Percentiles rank a stretch among this genome's conserved stretches.
Evolutionary conservation across 164 flowering plant species (phyloP).

Genomic region (Brasenia schreberi): DNA sequence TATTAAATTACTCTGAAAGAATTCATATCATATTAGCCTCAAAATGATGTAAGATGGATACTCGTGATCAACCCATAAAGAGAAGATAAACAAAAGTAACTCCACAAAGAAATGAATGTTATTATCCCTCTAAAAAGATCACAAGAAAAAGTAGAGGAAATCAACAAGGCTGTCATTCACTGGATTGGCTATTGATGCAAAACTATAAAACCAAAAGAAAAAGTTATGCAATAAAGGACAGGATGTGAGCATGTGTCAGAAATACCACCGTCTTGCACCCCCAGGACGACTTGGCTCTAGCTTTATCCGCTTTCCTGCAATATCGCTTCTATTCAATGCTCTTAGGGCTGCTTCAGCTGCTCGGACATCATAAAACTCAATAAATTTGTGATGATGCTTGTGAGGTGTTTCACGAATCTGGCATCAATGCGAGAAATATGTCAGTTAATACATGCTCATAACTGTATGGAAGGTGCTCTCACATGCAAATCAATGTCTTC

Average conservation of each 20-base stretch:
- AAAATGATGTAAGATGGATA: background rate
- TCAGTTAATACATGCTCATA: no score
- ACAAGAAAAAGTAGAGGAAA: background rate
- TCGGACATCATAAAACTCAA: constrained; percentile 45
- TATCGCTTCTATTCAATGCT: constrained; percentile 45
- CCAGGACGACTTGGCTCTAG: constrained; percentile 22
- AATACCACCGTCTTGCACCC: constrained; percentile 27
- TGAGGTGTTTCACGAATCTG: constrained; percentile 50
- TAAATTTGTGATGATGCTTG: constrained; percentile 26
- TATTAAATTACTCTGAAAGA: background rate
- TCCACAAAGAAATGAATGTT: no score
- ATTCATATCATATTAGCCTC: background rate
- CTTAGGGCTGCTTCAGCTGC: constrained; percentile 55
- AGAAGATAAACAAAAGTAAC: no score
- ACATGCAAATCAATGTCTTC: no score
- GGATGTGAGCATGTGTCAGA: background rate
- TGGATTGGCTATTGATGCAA: background rate
- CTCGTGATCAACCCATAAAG: background rate
- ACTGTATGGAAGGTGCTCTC: no score
- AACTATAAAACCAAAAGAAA: background rate
- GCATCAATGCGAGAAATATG: no score
- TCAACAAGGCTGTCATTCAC: background rate
- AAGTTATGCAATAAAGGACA: background rate
- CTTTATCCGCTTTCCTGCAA: constrained; percentile 41
- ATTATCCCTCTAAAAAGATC: no score